phyloP scores from a whole-genome alignment of 441 rosid genomes.

The Populus trichocarpa region DNA sequence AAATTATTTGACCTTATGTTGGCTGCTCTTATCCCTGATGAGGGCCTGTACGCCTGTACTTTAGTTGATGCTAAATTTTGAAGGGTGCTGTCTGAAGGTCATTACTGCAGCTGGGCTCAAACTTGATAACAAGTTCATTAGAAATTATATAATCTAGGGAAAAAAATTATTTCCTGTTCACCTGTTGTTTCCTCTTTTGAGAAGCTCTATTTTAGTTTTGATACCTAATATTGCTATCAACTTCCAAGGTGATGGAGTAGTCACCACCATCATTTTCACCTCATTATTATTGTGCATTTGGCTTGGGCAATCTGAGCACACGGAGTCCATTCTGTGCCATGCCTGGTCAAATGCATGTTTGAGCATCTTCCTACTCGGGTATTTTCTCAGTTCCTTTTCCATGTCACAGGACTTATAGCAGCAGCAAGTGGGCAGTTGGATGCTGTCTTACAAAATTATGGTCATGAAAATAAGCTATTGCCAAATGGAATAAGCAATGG shows the following conservation, averaged over 20 bases:
- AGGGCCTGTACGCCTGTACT: background rate
- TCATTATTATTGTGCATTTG: background rate
- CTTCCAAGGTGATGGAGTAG: background rate
- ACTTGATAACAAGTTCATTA: background rate
- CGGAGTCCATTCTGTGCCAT: background rate
- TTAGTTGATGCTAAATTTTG: background rate
- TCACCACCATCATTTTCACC: background rate
- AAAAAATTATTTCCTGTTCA: background rate
- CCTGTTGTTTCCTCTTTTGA: background rate
- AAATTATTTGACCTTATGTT: slow-evolving; percentile 6
- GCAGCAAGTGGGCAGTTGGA: slow-evolving; percentile 80
- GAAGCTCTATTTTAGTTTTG: background rate
- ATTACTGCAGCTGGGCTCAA: background rate
- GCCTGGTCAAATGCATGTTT: background rate
- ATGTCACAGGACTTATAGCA: slow-evolving; percentile 66
- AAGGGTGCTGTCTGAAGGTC: background rate
- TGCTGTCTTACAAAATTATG: slow-evolving; percentile 31
- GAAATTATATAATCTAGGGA: background rate
- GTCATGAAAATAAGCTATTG: slow-evolving; percentile 28
- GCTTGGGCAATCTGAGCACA: background rate
- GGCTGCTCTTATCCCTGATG: background rate
- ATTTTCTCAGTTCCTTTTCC: background rate
- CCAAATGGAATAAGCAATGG: slow-evolving; percentile 45
- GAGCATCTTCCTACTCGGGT: background rate
- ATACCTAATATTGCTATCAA: background rate